Conservation (phyloP, 2,329 filamentous ascomycete species). For the Rutstroemia sp. region DNA sequence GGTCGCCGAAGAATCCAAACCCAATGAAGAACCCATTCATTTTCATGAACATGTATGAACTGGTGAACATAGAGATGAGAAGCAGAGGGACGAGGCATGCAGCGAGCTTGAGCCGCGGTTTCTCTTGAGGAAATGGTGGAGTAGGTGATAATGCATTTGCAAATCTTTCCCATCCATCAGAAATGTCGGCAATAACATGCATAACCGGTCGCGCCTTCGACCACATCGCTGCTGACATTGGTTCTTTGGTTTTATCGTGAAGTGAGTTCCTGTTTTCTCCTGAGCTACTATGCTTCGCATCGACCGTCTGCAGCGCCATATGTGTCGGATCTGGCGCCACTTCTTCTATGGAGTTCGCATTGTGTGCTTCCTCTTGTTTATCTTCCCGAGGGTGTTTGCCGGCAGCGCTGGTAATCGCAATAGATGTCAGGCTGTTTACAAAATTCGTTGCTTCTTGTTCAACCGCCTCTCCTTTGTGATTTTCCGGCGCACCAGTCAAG, state of each 20-base stretch:
- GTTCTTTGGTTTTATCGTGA: slow-evolving; percentile 72
- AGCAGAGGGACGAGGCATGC: slow-evolving; percentile 45
- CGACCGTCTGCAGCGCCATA: slow-evolving; percentile 44
- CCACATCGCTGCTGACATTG: slow-evolving; percentile 72
- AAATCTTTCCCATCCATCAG: slow-evolving; percentile 57
- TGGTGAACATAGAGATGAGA: slow-evolving; percentile 44
- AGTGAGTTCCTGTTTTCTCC: slow-evolving; percentile 43
- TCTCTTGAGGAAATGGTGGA: slow-evolving; percentile 49
- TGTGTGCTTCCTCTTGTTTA: slow-evolving; percentile 29
- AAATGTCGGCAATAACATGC: slow-evolving; percentile 52
- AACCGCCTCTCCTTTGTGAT: slow-evolving; percentile 74
- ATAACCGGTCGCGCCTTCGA: slow-evolving; percentile 67
- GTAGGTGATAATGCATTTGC: slow-evolving; percentile 58
- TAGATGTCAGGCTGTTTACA: slow-evolving; percentile 63
- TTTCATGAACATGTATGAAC: slow-evolving; percentile 57
- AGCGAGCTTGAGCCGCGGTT: slow-evolving; percentile 48
- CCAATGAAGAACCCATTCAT: slow-evolving; percentile 59
- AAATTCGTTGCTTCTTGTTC: slow-evolving; percentile 80
- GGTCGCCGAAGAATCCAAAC: slow-evolving; percentile 74
- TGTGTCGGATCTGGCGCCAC: slow-evolving; percentile 54
- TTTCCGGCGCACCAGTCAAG: slow-evolving; percentile 74
- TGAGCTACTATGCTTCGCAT: slow-evolving; percentile 42
- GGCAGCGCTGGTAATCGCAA: slow-evolving; percentile 67
- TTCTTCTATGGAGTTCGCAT: slow-evolving; percentile 34
- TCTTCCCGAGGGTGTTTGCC: slow-evolving; percentile 69